These are phyloP conservation scores for Chrysoporthe puriensis DNA, from an alignment of 2,329 filamentous ascomycete species.

Conservation along the genomic window DNA sequence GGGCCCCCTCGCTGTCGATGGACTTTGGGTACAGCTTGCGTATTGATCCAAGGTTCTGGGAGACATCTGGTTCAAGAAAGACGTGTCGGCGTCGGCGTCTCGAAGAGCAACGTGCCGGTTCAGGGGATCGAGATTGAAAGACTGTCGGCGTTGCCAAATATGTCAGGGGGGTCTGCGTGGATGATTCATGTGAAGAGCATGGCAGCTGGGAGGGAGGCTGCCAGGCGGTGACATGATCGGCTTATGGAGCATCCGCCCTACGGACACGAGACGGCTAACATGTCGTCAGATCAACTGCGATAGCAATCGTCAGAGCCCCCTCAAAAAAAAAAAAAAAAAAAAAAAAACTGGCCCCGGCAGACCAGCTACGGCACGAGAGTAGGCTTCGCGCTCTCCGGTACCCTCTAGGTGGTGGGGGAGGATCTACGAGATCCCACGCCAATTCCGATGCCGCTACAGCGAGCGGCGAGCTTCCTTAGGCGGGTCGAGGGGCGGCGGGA, in stretches of 20 bases:
- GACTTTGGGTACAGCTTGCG: no score
- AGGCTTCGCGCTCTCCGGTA: not conserved
- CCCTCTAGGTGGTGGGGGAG: conserved; percentile 2
- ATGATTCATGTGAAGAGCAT: not conserved
- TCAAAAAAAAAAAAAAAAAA: not conserved
- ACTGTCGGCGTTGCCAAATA: not conserved
- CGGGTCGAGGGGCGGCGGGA: conserved; percentile 13
- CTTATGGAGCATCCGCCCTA: conserved; percentile 4
- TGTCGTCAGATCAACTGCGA: conserved; percentile 5
- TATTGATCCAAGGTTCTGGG: no score
- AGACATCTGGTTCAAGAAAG: no score
- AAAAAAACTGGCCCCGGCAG: not conserved
- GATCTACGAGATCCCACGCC: conserved; percentile 10
- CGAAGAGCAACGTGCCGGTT: no score
- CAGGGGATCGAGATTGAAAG: not conserved
- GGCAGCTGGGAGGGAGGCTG: not conserved
- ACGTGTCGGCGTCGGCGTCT: no score
- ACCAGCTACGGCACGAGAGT: conserved; percentile 9
- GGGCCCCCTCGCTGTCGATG: no score
- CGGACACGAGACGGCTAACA: not conserved
- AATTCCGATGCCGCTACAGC: conserved; percentile 11
- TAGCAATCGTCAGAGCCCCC: conserved; percentile 1
- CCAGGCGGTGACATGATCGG: conserved; percentile 10
- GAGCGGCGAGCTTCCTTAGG: conserved; percentile 16
- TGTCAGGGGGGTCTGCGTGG: conserved; percentile 6